These are phyloP conservation scores for Plasmodium fragile DNA, from an alignment of 169 alveolate species.

Conservation along the genomic window DNA sequence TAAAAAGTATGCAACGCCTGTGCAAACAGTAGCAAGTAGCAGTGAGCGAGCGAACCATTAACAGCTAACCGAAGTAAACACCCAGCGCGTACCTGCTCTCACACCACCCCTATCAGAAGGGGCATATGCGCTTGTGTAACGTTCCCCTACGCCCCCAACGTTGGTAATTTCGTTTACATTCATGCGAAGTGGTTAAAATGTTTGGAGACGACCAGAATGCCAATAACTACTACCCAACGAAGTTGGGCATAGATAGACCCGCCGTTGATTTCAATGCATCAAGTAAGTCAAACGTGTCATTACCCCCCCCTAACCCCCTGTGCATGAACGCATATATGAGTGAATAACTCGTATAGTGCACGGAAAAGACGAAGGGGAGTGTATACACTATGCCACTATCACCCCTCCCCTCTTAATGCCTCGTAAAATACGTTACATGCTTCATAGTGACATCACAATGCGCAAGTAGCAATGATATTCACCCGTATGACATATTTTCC, in stretches of 20 bases:
- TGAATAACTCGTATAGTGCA: background rate
- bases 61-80: background rate
- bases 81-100: background rate
- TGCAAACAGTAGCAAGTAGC: background rate
- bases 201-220: conserved; percentile 54
- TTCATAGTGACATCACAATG: background rate
- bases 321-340: background rate
- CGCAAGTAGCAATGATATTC: background rate
- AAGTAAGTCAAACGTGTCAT: conserved; percentile 6
- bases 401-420: background rate
- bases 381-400: background rate
- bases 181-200: conserved; percentile 9
- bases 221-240: conserved; percentile 40
- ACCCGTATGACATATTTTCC: background rate
- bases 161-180: background rate
- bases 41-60: background rate
- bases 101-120: background rate
- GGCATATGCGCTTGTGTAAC: background rate
- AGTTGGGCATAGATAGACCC: conserved; percentile 72
- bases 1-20: background rate
- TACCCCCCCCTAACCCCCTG: background rate
- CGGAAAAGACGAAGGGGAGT: background rate
- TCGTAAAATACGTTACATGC: background rate
- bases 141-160: background rate
- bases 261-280: conserved; percentile 70